Percentiles rank a stretch among this genome's conserved stretches.
These are phyloP conservation scores for Calvatia gigantea DNA, from an alignment of 768 basidiomycete genomes.

Conservation along the genomic window DNA sequence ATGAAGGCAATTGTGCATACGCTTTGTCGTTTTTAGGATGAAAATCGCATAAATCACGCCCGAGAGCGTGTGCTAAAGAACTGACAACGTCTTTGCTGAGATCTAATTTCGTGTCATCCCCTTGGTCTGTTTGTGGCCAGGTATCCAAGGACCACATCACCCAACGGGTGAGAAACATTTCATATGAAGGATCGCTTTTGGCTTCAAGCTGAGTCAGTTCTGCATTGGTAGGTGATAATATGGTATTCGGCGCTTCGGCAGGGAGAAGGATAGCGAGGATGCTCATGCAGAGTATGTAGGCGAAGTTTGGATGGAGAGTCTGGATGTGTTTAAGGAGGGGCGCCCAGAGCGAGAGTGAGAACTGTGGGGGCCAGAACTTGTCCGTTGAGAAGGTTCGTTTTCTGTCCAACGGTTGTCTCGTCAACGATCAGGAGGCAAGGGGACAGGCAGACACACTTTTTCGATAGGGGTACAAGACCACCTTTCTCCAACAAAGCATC, in stretches of 20 bases:
- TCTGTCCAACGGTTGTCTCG: conserved; percentile 30
- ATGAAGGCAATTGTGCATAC: conserved; percentile 25
- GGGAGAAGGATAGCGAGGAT: conserved; percentile 36
- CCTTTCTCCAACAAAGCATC: conserved; percentile 68
- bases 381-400: conserved; percentile 47
- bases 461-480: conserved; percentile 76
- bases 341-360: conserved; percentile 60
- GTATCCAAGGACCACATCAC: conserved; percentile 53
- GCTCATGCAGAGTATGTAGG: conserved; percentile 40
- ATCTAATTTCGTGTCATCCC: conserved; percentile 30
- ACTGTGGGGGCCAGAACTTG: conserved; percentile 45
- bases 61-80: conserved; percentile 45
- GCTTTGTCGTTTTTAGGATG: conserved; percentile 21
- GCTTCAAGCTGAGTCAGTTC: conserved; percentile 13
- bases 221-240: neutral
- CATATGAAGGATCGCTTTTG: conserved; percentile 41
- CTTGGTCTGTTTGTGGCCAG: conserved; percentile 23
- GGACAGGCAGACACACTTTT: conserved; percentile 53
- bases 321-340: conserved; percentile 60
- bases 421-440: conserved; percentile 38
- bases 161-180: conserved; percentile 68
- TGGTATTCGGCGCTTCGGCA: neutral
- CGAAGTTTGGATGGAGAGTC: conserved; percentile 52
- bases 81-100: conserved; percentile 43
- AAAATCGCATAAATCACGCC: conserved; percentile 28